A percentile compares a stretch with the other conserved stretches of the same genome.
Evolutionary conservation across 2,329 filamentous ascomycete species (phyloP).

Genomic region (Boeremia lycopersici): DNA sequence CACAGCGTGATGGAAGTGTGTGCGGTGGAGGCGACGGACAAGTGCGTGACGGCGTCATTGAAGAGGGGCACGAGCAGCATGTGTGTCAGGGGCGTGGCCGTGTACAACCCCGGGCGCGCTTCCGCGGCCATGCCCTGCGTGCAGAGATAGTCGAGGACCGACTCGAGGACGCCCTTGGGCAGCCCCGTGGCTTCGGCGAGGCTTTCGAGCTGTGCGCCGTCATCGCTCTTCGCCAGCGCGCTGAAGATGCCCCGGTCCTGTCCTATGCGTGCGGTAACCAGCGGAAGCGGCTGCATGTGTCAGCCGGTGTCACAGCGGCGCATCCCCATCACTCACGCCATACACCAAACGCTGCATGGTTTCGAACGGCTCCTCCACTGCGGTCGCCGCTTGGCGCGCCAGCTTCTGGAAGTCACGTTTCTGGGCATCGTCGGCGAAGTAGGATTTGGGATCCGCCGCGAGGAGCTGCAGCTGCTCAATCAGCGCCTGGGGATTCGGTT

Average conservation of each 20-base stretch:
- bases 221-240: background rate
- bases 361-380: constrained; percentile 9
- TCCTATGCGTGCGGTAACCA: constrained; percentile 7
- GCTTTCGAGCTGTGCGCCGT: background rate
- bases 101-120: background rate
- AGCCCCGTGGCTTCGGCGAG: background rate
- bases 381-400: background rate
- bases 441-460: background rate
- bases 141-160: constrained; percentile 5
- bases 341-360: constrained; percentile 13
- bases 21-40: background rate
- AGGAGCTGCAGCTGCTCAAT: constrained; percentile 11
- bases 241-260: constrained; percentile 7
- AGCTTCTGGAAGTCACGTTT: constrained; percentile 7
- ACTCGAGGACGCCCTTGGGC: background rate
- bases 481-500: background rate
- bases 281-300: constrained; percentile 7
- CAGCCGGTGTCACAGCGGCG: background rate
- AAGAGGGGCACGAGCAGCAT: constrained; percentile 10
- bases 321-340: constrained; percentile 2
- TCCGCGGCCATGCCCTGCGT: constrained; percentile 4
- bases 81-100: constrained; percentile 7
- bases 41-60: constrained; percentile 10
- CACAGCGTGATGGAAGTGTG: too few species aligned
- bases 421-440: constrained; percentile 5